phyloP scores from a whole-genome alignment of 768 basidiomycete species.

The Lentinus tigrinus region DNA sequence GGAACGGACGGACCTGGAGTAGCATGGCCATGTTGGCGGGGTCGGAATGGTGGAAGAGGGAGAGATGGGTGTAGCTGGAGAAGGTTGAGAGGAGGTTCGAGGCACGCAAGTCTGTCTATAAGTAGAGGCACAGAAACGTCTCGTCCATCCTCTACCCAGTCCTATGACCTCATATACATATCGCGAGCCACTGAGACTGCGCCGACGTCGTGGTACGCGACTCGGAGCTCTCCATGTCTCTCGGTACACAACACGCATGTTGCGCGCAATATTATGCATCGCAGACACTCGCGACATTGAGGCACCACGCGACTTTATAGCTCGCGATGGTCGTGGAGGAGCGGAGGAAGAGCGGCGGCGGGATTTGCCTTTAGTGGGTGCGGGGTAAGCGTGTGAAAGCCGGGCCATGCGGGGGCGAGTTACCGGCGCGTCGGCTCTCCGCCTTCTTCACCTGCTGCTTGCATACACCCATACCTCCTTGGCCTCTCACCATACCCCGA shows the following conservation, averaged over 20 bases:
- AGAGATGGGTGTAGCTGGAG: not conserved
- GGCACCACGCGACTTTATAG: no score
- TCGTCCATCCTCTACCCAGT: not conserved
- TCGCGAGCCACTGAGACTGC: not conserved
- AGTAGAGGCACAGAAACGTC: no score
- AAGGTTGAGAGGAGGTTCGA: not conserved
- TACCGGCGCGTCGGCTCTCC: not conserved
- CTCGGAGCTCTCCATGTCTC: no score
- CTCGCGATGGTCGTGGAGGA: no score
- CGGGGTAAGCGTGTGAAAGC: not conserved
- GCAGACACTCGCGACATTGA: no score
- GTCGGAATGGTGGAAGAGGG: not conserved
- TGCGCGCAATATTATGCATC: no score
- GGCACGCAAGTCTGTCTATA: not conserved
- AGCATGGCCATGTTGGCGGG: slow-evolving; percentile 12
- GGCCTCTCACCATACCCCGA: not conserved
- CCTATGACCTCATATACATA: not conserved
- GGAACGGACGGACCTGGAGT: not conserved
- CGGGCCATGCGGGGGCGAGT: no score
- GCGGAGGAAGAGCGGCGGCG: not conserved
- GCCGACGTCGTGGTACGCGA: no score
- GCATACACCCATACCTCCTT: not conserved
- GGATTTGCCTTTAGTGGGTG: not conserved
- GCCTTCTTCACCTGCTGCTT: not conserved
- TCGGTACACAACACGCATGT: no score